phyloP scores from a whole-genome alignment of 306 rosid genomes.

The Trifolium repens region DNA sequence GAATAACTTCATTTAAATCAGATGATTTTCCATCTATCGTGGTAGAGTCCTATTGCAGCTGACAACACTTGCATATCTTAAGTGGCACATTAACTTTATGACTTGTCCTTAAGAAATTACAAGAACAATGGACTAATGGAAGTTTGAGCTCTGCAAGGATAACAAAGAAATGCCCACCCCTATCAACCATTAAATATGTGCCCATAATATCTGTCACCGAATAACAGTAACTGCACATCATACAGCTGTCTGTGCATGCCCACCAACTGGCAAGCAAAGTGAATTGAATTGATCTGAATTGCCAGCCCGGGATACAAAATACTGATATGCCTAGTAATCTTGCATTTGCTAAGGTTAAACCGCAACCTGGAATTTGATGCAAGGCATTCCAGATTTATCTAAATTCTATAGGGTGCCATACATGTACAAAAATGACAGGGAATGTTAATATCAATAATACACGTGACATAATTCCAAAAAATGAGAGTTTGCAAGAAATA shows the following conservation, averaged over 20 bases:
- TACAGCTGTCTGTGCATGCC: slow-evolving; percentile 45
- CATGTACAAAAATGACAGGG: slow-evolving; percentile 43
- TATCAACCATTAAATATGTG: slow-evolving; percentile 34
- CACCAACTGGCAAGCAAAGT: slow-evolving; percentile 50
- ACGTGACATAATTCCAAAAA: slow-evolving; percentile 15
- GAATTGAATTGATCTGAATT: slow-evolving; percentile 52
- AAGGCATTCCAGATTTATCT: slow-evolving; percentile 67
- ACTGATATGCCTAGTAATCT: slow-evolving; percentile 54
- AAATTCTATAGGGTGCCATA: slow-evolving; percentile 50
- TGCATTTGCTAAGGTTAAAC: slow-evolving; percentile 62
- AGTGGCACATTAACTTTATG: slow-evolving; percentile 34
- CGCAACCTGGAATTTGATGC: slow-evolving; percentile 75
- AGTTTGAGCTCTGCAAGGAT: slow-evolving; percentile 39
- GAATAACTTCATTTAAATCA: slow-evolving; percentile 39
- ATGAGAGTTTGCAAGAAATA: slow-evolving; percentile 21
- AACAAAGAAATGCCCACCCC: slow-evolving; percentile 35
- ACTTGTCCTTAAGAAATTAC: slow-evolving; percentile 43
- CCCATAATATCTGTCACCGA: slow-evolving; percentile 42
- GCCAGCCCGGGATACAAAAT: slow-evolving; percentile 49
- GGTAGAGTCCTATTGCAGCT: slow-evolving; percentile 36
- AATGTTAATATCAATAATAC: slow-evolving; percentile 38
- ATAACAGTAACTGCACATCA: slow-evolving; percentile 42
- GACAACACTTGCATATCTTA: slow-evolving; percentile 40
- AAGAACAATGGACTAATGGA: slow-evolving; percentile 29
- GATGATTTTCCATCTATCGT: slow-evolving; percentile 32